These are phyloP conservation scores for Trichosporon coremiiforme DNA, from an alignment of 1,284 basidiomycete genomes.

Conservation along the genomic window DNA sequence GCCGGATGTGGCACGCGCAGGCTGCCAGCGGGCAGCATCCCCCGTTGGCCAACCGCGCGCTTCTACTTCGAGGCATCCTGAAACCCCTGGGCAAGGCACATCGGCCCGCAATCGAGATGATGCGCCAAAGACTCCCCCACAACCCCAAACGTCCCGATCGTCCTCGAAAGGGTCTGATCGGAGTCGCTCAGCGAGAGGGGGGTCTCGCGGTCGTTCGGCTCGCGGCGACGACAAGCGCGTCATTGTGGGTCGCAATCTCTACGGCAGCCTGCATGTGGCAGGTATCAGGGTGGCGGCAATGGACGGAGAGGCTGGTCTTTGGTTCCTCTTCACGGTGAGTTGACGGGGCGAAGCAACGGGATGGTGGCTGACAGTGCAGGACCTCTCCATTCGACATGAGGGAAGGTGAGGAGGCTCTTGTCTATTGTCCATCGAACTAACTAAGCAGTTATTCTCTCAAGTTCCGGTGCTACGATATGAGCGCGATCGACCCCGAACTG, in stretches of 20 bases:
- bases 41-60: not conserved
- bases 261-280: conserved; percentile 47
- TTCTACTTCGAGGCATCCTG: not conserved
- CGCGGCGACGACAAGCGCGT: not conserved
- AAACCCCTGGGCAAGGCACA: conserved; percentile 1
- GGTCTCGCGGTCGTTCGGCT: conserved; percentile 12
- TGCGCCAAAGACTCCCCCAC: not conserved
- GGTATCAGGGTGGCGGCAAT: conserved; percentile 42
- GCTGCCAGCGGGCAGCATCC: not conserved
- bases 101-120: not conserved
- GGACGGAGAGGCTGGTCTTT: conserved; percentile 45
- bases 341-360: not conserved
- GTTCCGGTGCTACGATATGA: conserved; percentile 47
- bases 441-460: conserved; percentile 40
- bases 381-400: conserved; percentile 48
- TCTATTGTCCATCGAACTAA: not conserved
- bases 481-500: conserved; percentile 29
- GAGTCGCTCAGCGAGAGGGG: not conserved
- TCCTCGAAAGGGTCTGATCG: not conserved
- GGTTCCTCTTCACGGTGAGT: conserved; percentile 54
- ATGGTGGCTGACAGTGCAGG: conserved; percentile 32
- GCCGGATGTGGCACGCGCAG: not conserved
- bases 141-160: not conserved
- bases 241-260: conserved; percentile 38
- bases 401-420: conserved; percentile 37